Base-by-base conservation (phyloP, 345 rosid genomes). In the Citrus hindsii region DNA sequence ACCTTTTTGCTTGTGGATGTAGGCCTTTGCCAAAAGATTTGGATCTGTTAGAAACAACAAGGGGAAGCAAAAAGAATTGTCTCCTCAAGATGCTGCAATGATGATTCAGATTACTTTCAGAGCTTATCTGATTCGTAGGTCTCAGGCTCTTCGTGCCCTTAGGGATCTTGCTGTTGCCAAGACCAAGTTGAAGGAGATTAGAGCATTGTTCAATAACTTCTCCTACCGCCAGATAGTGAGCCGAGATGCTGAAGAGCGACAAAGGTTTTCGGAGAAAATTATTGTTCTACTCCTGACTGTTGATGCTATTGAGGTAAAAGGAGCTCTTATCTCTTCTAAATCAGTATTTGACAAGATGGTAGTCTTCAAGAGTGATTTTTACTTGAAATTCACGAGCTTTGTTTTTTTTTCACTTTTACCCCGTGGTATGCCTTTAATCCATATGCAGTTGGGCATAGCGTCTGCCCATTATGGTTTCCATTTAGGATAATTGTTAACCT, bases 161-260 rank as follows among this genome's bases (percentile, higher is more conserved):
- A 92, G 98, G 77, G 98, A 97, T 71, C 85, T 97, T 74, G 99
- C 99, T 7, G 84, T 87, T 74, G 97, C 99, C 65, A 97, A 94
- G 86, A 79, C 94, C 53, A 97, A 94, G 84, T 84, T 97, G 82
- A 94, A 97, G 85, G 98, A 97, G 85, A 86, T 97, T 67, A 88
- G 97, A 86, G 83, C 88, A 7, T 79, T 85, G 53, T 97, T 97
- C 82, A 88, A 92, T 79, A 92, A 93, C 79, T 90, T 94, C 85
- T 89, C 93, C 42, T 94, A 93, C 83, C 93, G 98, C 46, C 91
- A 88, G n/a, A 85, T 83, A 56, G 73, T 97, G 32, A 79, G 91
- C 60, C 92, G 82, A 38, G 92, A 92, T 77, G 92, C 95, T 9
- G 99, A 82, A 87, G 98, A 97, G 84, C 89, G 88, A 40, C 98